A percentile compares a stretch with the other conserved stretches of the same genome.
Conservation (phyloP, 2,329 filamentous ascomycete genomes). For the Xylogone sp. region DNA sequence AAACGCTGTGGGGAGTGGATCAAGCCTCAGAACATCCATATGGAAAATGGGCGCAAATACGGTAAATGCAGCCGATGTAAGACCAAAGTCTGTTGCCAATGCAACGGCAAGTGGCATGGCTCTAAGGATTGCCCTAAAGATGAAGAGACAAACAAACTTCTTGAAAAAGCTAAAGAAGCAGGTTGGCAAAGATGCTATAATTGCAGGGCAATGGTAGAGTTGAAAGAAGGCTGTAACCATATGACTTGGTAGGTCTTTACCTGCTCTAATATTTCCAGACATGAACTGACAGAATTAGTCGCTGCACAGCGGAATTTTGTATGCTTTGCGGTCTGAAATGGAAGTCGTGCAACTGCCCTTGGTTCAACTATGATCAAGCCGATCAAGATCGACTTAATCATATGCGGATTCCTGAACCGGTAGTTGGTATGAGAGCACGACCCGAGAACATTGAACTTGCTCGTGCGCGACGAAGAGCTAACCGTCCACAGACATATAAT, state of each 20-base stretch:
- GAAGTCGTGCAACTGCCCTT: conserved; percentile 80
- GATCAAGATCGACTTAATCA: conserved; percentile 53
- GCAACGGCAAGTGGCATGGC: conserved; percentile 71
- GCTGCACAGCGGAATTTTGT: conserved; percentile 81
- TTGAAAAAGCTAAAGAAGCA: conserved; percentile 61
- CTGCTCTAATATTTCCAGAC: conserved; percentile 1
- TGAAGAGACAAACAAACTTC: conserved; percentile 58
- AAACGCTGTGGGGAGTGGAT: conserved; percentile 77
- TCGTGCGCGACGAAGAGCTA: conserved; percentile 24
- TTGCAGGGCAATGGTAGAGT: conserved; percentile 71
- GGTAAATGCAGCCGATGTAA: conserved; percentile 69
- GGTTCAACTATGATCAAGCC: conserved; percentile 62
- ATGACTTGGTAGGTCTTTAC: conserved; percentile 70
- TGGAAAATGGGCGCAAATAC: conserved; percentile 56
- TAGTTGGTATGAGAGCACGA: neutral
- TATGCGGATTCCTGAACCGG: conserved; percentile 41
- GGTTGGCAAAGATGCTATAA: conserved; percentile 75
- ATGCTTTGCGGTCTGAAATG: conserved; percentile 79
- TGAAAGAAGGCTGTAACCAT: conserved; percentile 81
- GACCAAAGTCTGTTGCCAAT: conserved; percentile 69
- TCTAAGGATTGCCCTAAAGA: conserved; percentile 68
- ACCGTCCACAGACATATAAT: conserved; percentile 23
- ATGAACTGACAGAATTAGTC: too few species aligned
- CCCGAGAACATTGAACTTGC: conserved; percentile 34
- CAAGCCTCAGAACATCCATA: conserved; percentile 63